A percentile compares a stretch with the other conserved stretches of the same genome.
These are phyloP conservation scores for Sporothrix globosa DNA, from an alignment of 2,329 filamentous ascomycete species.

Conservation along the genomic window DNA sequence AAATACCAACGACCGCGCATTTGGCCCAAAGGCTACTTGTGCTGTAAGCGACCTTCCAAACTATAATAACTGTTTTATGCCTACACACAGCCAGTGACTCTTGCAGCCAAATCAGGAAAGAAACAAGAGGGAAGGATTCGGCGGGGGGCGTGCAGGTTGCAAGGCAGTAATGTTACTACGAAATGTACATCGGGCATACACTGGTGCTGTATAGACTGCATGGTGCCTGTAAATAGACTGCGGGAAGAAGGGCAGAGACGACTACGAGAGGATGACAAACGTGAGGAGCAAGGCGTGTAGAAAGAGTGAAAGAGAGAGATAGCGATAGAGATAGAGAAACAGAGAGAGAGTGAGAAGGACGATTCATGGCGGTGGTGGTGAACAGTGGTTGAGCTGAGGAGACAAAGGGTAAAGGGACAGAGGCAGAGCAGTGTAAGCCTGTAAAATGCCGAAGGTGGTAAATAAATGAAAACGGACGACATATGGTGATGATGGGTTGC, in stretches of 20 bases:
- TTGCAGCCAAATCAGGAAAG: constrained; percentile 11
- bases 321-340: too few species aligned
- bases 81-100: not conserved
- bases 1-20: constrained; percentile 10
- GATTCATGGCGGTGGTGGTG: too few species aligned
- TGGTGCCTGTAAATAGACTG: not conserved
- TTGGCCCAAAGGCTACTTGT: not conserved
- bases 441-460: constrained; percentile 4
- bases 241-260: not conserved
- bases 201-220: not conserved
- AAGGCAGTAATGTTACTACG: not conserved
- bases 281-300: not conserved
- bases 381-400: too few species aligned
- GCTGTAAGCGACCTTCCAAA: not conserved
- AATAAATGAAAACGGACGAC: not conserved
- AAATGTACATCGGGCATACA: not conserved
- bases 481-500: not conserved
- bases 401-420: not conserved
- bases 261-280: not conserved
- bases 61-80: not conserved
- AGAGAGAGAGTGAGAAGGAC: too few species aligned
- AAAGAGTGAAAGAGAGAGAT: not conserved
- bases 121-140: constrained; percentile 1
- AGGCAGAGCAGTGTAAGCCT: not conserved
- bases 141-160: not conserved